phyloP scores from a whole-genome alignment of 495 filamentous ascomycete species.

The Podospora pseudopauciseta region DNA sequence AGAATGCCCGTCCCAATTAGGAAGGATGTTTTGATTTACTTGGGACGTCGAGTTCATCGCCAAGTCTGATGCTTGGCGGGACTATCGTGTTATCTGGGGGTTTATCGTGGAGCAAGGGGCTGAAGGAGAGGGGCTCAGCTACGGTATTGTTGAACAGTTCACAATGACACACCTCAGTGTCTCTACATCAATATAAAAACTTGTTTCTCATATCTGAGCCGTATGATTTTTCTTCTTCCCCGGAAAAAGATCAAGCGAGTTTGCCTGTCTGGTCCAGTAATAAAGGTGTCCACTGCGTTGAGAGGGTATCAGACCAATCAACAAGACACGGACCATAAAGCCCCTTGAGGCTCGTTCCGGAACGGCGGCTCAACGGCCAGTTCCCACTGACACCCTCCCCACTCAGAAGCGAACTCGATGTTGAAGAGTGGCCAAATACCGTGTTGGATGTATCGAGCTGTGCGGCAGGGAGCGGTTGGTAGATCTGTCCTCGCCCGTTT shows the following conservation, averaged over 20 bases:
- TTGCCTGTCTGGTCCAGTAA: background rate
- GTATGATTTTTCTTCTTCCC: background rate
- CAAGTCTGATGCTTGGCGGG: background rate
- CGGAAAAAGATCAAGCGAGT: background rate
- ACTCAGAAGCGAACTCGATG: background rate
- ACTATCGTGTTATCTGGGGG: background rate
- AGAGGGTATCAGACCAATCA: background rate
- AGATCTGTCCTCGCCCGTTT: background rate
- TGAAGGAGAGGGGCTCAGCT: background rate
- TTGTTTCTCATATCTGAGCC: background rate
- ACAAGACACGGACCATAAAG: constrained; percentile 12
- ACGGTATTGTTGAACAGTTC: background rate
- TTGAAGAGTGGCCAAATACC: background rate
- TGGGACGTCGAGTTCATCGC: background rate
- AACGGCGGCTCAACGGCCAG: constrained; percentile 4
- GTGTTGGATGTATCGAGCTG: background rate
- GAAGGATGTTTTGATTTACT: background rate
- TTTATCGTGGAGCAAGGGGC: background rate
- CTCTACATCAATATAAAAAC: background rate
- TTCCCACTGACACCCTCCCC: background rate
- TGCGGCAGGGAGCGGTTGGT: background rate
- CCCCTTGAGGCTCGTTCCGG: constrained; percentile 15
- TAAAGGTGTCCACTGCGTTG: background rate
- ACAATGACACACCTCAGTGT: background rate
- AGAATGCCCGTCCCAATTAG: background rate